Evolutionary conservation across 2,329 filamentous ascomycete genomes (phyloP).

Genomic region (Talaromyces sp.): DNA sequence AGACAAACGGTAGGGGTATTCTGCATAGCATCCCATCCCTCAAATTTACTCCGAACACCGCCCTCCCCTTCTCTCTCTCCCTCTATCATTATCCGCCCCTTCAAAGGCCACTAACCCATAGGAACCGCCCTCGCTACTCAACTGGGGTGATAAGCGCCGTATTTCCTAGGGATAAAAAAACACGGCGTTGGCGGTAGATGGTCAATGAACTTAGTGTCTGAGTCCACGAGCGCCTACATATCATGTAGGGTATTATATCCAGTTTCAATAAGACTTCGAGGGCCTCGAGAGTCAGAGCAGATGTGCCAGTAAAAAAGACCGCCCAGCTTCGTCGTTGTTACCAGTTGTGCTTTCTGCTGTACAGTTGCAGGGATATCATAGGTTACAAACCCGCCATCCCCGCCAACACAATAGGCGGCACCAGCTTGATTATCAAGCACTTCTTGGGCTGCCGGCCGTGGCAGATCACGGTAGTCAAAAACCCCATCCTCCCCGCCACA

Average conservation of each 20-base stretch:
- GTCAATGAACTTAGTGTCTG: too few species aligned
- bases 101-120: too few species aligned
- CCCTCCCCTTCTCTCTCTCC: too few species aligned
- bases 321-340: conserved; percentile 69
- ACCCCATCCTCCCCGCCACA: conserved; percentile 66
- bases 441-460: conserved; percentile 64
- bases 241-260: conserved; percentile 60
- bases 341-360: conserved; percentile 72
- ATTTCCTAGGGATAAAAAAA: too few species aligned
- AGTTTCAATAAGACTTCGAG: conserved; percentile 62
- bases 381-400: conserved; percentile 74
- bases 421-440: conserved; percentile 67
- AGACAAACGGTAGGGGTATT: background rate
- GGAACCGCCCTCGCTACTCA: too few species aligned
- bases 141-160: too few species aligned
- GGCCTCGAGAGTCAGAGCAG: conserved; percentile 66
- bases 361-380: conserved; percentile 81
- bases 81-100: too few species aligned
- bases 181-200: too few species aligned
- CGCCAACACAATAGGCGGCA: conserved; percentile 70
- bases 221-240: too few species aligned
- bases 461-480: conserved; percentile 74
- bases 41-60: too few species aligned
- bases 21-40: too few species aligned
- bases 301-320: conserved; percentile 83